These are phyloP conservation scores for Hyparrhenia diplandra DNA, from an alignment of 176 grass and related monocot species.

Conservation along the genomic window DNA sequence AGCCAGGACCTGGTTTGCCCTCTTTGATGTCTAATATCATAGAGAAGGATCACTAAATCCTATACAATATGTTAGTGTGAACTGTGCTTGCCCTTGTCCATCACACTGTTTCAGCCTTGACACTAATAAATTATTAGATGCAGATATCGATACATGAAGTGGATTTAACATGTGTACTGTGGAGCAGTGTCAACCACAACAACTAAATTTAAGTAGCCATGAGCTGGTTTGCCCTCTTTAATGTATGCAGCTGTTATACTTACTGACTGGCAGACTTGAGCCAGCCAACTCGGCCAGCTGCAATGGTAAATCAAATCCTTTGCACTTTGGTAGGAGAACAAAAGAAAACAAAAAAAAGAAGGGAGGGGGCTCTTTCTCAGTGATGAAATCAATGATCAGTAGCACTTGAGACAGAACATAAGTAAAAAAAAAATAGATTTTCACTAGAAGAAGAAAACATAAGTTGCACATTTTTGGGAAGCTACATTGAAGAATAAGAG, in stretches of 20 bases:
- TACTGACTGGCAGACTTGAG: too few species aligned
- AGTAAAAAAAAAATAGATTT: background rate
- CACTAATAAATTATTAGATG: background rate
- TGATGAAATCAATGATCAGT: background rate
- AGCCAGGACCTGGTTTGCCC: background rate
- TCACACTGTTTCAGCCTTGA: background rate
- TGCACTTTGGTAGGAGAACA: background rate
- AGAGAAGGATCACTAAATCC: background rate
- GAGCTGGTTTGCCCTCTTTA: constrained; percentile 66
- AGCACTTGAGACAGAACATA: background rate
- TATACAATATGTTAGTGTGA: background rate
- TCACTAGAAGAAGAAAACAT: background rate
- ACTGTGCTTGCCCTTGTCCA: background rate
- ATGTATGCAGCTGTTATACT: constrained; percentile 36
- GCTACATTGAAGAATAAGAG: background rate
- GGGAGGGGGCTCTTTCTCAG: background rate
- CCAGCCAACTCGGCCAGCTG: constrained; percentile 55
- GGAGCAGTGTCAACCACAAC: constrained; percentile 39
- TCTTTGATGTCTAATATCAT: background rate
- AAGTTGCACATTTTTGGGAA: background rate
- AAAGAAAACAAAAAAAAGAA: background rate
- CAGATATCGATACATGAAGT: background rate
- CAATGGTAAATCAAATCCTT: background rate
- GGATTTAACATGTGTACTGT: background rate
- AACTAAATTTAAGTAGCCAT: constrained; percentile 46